phyloP scores from a whole-genome alignment of 208 protist species.

The Herpetomonas samuelpessoai region DNA sequence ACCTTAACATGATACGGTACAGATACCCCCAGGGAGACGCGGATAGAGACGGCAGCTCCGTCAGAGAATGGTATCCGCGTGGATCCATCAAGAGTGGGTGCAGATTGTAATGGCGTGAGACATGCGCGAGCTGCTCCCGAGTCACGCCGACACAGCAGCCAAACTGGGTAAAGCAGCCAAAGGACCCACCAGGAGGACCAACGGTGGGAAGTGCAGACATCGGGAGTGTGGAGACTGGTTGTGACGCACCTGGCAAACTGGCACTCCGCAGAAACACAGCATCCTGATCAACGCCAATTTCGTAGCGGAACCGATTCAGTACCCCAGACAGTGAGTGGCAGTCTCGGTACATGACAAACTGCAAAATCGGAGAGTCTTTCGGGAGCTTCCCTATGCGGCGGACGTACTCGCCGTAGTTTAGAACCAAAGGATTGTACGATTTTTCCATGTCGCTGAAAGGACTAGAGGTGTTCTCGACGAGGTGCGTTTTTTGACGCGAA shows the following conservation, averaged over 20 bases:
- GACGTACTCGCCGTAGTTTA: slow-evolving; percentile 81
- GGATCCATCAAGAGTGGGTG: slow-evolving; percentile 79
- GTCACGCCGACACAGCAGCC: slow-evolving; percentile 69
- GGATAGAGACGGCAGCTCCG: slow-evolving; percentile 12
- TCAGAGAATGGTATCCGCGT: slow-evolving; percentile 29
- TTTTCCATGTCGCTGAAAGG: slow-evolving; percentile 70
- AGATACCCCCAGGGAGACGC: slow-evolving; percentile 28
- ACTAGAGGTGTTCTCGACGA: slow-evolving; percentile 58
- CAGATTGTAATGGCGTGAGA: slow-evolving; percentile 73
- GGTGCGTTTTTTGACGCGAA: slow-evolving; percentile 46
- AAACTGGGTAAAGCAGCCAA: slow-evolving; percentile 69
- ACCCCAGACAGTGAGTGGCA: slow-evolving; percentile 41
- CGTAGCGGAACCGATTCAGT: slow-evolving; percentile 68
- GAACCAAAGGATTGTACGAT: slow-evolving; percentile 46
- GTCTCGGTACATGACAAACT: slow-evolving; percentile 79
- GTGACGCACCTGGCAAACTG: slow-evolving; percentile 64
- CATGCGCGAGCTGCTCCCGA: slow-evolving; percentile 71
- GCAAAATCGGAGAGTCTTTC: slow-evolving; percentile 40
- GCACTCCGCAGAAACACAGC: slow-evolving; percentile 34
- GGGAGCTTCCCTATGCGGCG: slow-evolving; percentile 48
- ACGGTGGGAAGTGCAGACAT: slow-evolving; percentile 57
- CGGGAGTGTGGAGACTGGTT: slow-evolving; percentile 74
- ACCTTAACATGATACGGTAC: slow-evolving; percentile 68
- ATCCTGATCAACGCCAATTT: slow-evolving; percentile 43
- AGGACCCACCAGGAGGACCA: slow-evolving; percentile 44